Conservation (phyloP, 75 land plant species). For the Larix kaempferi region DNA sequence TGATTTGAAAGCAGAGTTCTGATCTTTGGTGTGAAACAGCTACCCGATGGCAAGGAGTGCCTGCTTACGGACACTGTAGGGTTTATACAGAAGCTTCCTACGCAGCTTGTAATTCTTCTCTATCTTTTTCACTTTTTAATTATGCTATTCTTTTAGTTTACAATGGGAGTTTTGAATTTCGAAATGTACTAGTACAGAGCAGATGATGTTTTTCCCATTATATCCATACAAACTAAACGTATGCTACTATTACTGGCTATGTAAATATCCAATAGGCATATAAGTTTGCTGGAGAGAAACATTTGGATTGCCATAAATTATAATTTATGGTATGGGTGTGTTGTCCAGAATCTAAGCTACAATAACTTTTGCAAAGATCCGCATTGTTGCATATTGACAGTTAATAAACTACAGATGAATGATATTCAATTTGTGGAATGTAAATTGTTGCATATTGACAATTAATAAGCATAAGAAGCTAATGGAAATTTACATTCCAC, state of each 20-base stretch:
- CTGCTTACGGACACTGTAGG: conserved; percentile 97
- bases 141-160: neutral
- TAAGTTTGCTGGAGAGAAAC: neutral
- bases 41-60: conserved; percentile 83
- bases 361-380: neutral
- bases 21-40: conserved; percentile 35
- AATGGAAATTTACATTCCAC: neutral
- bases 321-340: neutral
- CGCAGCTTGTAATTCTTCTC: conserved; percentile 61
- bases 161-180: neutral
- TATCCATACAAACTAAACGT: no score
- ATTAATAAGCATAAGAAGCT: neutral
- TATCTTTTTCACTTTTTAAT: neutral
- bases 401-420: neutral
- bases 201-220: no score
- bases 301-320: neutral
- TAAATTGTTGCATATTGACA: neutral
- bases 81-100: conserved; percentile 93
- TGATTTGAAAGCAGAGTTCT: neutral
- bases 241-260: no score
- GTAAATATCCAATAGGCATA: neutral
- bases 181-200: no score
- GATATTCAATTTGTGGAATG: no score
- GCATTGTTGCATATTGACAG: neutral
- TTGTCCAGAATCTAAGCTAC: neutral